Base-by-base conservation (phyloP, 177 flowering plant species). In the Vitis hybrid region DNA sequence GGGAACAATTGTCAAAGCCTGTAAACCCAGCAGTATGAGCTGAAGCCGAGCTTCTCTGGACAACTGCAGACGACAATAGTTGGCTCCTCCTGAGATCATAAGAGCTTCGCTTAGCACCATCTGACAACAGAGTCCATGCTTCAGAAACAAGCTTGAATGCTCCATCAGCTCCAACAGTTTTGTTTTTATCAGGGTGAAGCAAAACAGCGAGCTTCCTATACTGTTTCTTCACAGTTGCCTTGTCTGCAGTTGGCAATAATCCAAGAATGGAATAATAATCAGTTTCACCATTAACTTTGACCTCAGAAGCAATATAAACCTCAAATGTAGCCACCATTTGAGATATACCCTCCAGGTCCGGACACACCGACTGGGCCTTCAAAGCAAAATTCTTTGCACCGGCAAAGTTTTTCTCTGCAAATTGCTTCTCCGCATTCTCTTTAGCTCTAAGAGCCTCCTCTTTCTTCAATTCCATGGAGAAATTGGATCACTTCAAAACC, bases 181-280 rank as follows among this genome's bases (percentile, higher is more conserved):
- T 86, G 80, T 91, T 91, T 81, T 90, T 90, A 66, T 91, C 91
- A 55, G 93, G 93, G 72, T 91, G 94, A 50, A 91, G 91, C 68
- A 91, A 71, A 68, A 91, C 86, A 30, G 91, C 93, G 85, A 91
- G 66, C 81, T 85, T 89, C 76, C 68, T 83, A 65, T 84, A 89
- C 73, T 88, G 97, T 70, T 80, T 91, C 77, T 81, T 86, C 65
- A 91, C 72, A 20, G 79, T 74, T 10, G 76, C 76, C 50, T 81
- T 85, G 32, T 88, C 87, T 0, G 86, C 87, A 21, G 76, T 72
- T 21, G 88, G 90, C 48, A 78, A 84, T 74, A 91, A 61, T 9
- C 92, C 91, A 70, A 91, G 91, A 72, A 91, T 73, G 1, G 87
- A 75, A 76, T 87, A 91, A 58, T 81, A 84, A 76, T 89, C 93